Evolutionary conservation across 2,329 filamentous ascomycete species (phyloP), one percentile per base, ranked within the genome.

Genomic region (Pseudocercospora musae): DNA sequence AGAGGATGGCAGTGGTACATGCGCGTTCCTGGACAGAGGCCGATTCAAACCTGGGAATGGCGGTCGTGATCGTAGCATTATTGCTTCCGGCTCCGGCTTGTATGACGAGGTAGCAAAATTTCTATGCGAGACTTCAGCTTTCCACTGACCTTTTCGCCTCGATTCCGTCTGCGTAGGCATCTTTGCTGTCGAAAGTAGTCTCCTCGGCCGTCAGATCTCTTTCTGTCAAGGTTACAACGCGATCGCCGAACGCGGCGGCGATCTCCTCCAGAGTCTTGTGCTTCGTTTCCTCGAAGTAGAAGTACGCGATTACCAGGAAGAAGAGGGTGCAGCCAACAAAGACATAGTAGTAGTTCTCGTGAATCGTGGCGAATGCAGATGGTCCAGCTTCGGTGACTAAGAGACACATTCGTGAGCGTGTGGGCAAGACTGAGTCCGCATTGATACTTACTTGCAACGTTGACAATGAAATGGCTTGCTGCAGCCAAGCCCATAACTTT

Each of bases 341-440:
- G 18, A 86, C 83, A 63, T 85, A 86, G 70, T 86, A 86, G 70
- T 85, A 86, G 65, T 85, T 86, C 66, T 86, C 79, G n/a, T 77
- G 70, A 58, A 86, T 86, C 48, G 78, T 84, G 13, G 81, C 81
- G 66, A 86, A 85, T 0, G 84, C 83, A 57, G 77, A 83, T 0
- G 83, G 83, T 0, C 83, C 83, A 4, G 70, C 71, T 65, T 72
- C 70, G 13, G 71, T 73, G 25, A 73, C 66, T 68, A 48, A 5
- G 29, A 21, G 23, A 20, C 23, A 18, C 3, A 21, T 49, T 63
- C 49, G 60, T 58, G 42, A 56, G 21, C 1, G 27, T n/a, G 10
- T 6, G 49, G 52, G 31, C 15, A 31, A 9, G 18, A 20, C 11
- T n/a, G 25, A 3, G 44, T 10, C 11, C 11, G 9, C 44, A 31